Percentiles rank a stretch among this genome's conserved stretches.
phyloP scores from a whole-genome alignment of 306 rosid genomes.

The Pterocarpus macrocarpus region DNA sequence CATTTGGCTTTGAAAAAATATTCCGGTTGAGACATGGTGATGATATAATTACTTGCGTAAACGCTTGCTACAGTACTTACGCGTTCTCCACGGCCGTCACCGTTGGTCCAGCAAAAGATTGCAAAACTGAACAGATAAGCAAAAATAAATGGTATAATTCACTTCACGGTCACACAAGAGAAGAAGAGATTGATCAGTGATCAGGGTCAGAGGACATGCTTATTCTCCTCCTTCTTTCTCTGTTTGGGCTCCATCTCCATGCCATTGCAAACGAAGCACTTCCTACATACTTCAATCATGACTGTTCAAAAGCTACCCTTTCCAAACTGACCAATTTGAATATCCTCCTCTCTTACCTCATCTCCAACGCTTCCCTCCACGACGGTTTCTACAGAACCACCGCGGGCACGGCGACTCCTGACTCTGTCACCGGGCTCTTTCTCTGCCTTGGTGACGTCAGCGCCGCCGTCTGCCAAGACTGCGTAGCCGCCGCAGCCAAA shows the following conservation, averaged over 20 bases:
- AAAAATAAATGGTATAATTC: no score
- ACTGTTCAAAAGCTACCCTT: slow-evolving; percentile 7
- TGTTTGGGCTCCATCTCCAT: neutral
- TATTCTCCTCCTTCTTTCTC: neutral
- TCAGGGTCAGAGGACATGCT: no score
- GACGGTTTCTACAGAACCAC: slow-evolving; percentile 50
- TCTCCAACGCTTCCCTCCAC: slow-evolving; percentile 55
- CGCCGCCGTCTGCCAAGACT: slow-evolving; percentile 45
- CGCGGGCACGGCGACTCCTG: neutral
- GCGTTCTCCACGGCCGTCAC: no score
- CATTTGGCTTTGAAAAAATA: no score
- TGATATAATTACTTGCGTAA: no score
- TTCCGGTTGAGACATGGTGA: no score
- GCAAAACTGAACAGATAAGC: no score
- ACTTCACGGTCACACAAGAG: no score
- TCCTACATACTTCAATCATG: neutral
- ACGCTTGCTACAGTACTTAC: no score
- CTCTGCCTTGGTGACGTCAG: slow-evolving; percentile 67
- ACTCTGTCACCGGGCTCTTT: slow-evolving; percentile 55
- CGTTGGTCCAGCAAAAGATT: no score
- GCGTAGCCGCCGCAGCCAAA: slow-evolving; percentile 52
- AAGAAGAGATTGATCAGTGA: no score
- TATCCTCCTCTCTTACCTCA: slow-evolving; percentile 54
- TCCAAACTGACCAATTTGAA: slow-evolving; percentile 38
- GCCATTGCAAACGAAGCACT: slow-evolving; percentile 17